These are phyloP conservation scores for Tuber magnatum DNA, from an alignment of 495 filamentous ascomycete species.

Conservation along the genomic window DNA sequence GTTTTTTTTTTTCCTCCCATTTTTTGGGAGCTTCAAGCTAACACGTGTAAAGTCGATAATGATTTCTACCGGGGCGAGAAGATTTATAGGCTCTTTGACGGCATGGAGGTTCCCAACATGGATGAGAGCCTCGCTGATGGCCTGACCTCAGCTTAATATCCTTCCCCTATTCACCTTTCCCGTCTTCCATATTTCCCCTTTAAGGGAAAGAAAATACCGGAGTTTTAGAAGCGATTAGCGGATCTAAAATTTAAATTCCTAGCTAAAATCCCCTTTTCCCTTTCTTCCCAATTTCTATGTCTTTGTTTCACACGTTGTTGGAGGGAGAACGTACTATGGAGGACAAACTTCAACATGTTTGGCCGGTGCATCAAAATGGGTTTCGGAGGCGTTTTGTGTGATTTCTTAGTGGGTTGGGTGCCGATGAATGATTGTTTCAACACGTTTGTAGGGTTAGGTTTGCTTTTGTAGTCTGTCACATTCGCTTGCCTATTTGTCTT, in stretches of 20 bases:
- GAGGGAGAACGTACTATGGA: slow-evolving; percentile 14
- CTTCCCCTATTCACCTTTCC: slow-evolving; percentile 5
- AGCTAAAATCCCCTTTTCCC: slow-evolving; percentile 10
- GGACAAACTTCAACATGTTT: slow-evolving; percentile 47
- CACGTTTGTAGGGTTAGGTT: not conserved
- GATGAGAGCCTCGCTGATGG: slow-evolving; percentile 46
- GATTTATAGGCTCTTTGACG: slow-evolving; percentile 82
- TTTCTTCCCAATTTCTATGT: slow-evolving; percentile 6
- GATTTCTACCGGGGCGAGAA: slow-evolving; percentile 75
- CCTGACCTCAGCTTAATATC: slow-evolving; percentile 8
- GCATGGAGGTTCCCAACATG: slow-evolving; percentile 60
- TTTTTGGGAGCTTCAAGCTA: slow-evolving; percentile 24
- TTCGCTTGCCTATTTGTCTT: not conserved
- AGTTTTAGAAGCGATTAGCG: slow-evolving; percentile 7
- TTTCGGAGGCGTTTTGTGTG: slow-evolving; percentile 12
- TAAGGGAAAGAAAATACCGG: not conserved
- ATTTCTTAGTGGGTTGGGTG: not conserved
- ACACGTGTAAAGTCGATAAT: slow-evolving; percentile 67
- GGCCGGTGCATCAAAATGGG: slow-evolving; percentile 33
- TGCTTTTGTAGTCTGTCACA: not conserved
- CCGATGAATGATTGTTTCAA: not conserved
- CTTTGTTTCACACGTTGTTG: slow-evolving; percentile 27
- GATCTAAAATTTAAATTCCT: not conserved
- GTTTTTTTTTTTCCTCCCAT: not conserved
- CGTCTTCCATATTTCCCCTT: not conserved